phyloP scores from a whole-genome alignment of 2,329 filamentous ascomycete species.

The Fusarium ambrosium region DNA sequence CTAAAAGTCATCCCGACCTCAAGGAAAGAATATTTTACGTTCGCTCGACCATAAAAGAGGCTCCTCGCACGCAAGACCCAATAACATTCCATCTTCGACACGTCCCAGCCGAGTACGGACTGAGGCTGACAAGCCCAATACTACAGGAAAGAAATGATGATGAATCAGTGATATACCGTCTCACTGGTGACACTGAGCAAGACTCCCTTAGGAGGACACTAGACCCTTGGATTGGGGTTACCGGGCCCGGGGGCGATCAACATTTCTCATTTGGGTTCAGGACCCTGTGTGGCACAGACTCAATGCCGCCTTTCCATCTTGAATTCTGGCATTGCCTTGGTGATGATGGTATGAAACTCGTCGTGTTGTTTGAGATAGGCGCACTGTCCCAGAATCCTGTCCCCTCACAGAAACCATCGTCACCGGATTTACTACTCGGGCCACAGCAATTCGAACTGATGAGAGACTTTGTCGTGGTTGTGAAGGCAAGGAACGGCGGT shows the following conservation, averaged over 20 bases:
- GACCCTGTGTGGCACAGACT: not conserved
- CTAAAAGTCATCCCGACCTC: not conserved
- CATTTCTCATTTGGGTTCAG: not conserved
- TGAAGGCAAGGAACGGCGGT: not conserved
- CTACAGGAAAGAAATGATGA: not conserved
- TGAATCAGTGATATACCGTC: not conserved
- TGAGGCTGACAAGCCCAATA: not conserved
- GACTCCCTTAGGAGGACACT: not conserved
- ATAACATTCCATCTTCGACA: not conserved
- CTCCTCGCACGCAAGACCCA: not conserved
- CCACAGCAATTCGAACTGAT: not conserved
- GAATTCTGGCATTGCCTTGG: not conserved
- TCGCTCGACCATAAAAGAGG: not conserved
- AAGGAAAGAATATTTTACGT: not conserved
- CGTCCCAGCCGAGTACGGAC: not conserved
- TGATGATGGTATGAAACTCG: not conserved
- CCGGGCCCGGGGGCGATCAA: not conserved
- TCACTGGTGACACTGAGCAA: not conserved
- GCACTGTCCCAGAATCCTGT: not conserved
- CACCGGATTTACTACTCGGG: not conserved
- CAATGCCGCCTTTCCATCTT: not conserved
- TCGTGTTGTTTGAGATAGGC: not conserved
- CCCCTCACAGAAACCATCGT: not conserved
- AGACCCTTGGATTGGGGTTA: no score
- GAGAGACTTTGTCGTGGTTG: not conserved